Evolutionary conservation across 2,329 filamentous ascomycete species (phyloP), one percentile per base, ranked within the genome.

Genomic region (Botryotinia narcissicola): DNA sequence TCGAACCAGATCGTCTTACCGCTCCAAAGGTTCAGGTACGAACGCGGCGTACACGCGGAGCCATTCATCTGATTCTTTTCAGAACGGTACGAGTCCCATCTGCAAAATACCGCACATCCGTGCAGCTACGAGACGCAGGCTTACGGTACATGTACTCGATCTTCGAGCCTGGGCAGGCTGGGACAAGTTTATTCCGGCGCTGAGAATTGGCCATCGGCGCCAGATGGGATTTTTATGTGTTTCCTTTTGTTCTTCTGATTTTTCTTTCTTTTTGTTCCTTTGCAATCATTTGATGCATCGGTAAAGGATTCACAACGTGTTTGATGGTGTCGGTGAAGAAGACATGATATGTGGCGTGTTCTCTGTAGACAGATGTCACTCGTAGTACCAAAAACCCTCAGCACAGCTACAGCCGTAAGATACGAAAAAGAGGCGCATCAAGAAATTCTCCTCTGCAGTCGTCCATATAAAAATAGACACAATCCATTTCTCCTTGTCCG

Each of bases 71-170:
- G 68, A 61, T 61, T 29, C 9, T 7, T 29, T 12, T 20, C 20
- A 44, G n/a, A n/a, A 57, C 16, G 35, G 66, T 37, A 70, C 51
- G 37, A 54, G 64, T 68, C n/a, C 48, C 14, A 20, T 68, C 51
- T 57, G 66, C 40, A 18, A n/a, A 25, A 22, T 29, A 32, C 42
- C 62, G 64, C 42, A 32, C 44, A n/a, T 44, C 8, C 20, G 68
- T 61, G 54, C 68, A 70, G 37, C 54, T 61, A 70, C 54, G 54
- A 46, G 68, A 57, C 54, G 40, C 48, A 32, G 29, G 46, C 35
- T 68, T 29, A 68, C 44, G 20, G 44, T 46, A 46, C 25, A 57
- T 40, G 32, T 29, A 42, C 66, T 42, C 66, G 48, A 68, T 42
- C 48, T 40, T 57, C 54, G 66, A n/a, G 35, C 37, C 35, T 35